Evolutionary conservation across 306 rosid genomes (phyloP), one percentile per base, ranked within the genome.

Genomic region (Pyrus pyrifolia): DNA sequence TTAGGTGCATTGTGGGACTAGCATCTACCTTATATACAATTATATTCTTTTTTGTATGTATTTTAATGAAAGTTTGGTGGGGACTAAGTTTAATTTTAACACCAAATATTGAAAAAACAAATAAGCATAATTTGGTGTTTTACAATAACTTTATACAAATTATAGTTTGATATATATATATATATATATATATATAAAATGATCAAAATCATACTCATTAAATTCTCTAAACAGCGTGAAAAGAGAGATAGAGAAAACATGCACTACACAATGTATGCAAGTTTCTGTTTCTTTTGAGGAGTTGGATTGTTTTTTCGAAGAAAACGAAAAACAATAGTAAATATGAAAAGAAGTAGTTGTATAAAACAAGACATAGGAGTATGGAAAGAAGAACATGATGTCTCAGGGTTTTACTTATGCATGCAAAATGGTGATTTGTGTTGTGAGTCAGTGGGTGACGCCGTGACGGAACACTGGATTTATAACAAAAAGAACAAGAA

Each of bases 401-500:
- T 87, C 91, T 60, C 29, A 15, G 29, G 80, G 93, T 64, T 25
- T 9, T 17, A 59, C 68, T 3, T 45, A 18, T 45, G 78, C 96
- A 78, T 77, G 63, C 79, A 61, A 68, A 83, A 42, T 68, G 81
- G 81, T 87, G 71, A 83, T 71, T 78, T 85, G 71, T 71, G 74
- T 77, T 70, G 80, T 29, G 35, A 61, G 67, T 27, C 35, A 27
- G 33, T 76, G 45, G 62, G 27, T 58, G 27, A 19, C 55, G 14
- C 18, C 6, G 57, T 51, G 57, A 51, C 62, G 62, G 27, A n/a
- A 44, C 77, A 29, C 35, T 29, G 21, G 88, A 80, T 78, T 30
- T 31, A 83, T 51, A 61, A 74, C 77, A 42, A 61, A 30, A 57
- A 19, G 30, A 74, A 60, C 60, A 74, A 74, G 69, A 44, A 74